Evolutionary conservation across 768 basidiomycete species (phyloP), one percentile per base, ranked within the genome.

Genomic region (Phlebiopsis gigantea): DNA sequence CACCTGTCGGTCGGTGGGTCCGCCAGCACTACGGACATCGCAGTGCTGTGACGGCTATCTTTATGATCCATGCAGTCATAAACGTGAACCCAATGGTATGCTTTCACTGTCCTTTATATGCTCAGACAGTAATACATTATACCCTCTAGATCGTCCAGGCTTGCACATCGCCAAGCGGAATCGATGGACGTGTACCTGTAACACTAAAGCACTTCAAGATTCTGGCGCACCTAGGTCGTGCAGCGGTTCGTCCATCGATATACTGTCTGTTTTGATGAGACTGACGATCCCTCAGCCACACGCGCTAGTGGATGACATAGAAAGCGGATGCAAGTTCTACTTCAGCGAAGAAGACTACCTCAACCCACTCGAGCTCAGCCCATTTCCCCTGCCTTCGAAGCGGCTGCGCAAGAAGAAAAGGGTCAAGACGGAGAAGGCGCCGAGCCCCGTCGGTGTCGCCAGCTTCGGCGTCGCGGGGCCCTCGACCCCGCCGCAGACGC

Each of bases 191-290:
- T 44, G 85, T 90, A 25, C 89, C 88, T 21, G 65, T 90, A 29
- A 90, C 88, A 5, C 71, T 91, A 50, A 83, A 87, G 63, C 88
- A 89, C 63, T 91, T 91, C 72, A 79, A 83, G 65, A 65, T 86
- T n/a, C 75, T 91, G 46, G 88, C 88, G 3, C 79, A 77, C 44
- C 70, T 91, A 17, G 87, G 87, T 19, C 77, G 76, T 57, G 70
- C 76, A 26, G 81, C 84, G 8, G 85, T 85, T 64, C 63, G 85
- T 69, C 29, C 29, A 29, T 41, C 10, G 31, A 42, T 30, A 30
- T 12, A 3, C 21, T 22, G 26, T 10, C 14, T 49, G 22, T 19
- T 29, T 22, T 50, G 29, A 31, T 28, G 12, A n/a, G 15, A 47
- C 0, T 7, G 45, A 57, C 42, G 46, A 51, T 30, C 39, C 29